Conservation (phyloP, 257 asterid genomes). For the Solanum boliviense region DNA sequence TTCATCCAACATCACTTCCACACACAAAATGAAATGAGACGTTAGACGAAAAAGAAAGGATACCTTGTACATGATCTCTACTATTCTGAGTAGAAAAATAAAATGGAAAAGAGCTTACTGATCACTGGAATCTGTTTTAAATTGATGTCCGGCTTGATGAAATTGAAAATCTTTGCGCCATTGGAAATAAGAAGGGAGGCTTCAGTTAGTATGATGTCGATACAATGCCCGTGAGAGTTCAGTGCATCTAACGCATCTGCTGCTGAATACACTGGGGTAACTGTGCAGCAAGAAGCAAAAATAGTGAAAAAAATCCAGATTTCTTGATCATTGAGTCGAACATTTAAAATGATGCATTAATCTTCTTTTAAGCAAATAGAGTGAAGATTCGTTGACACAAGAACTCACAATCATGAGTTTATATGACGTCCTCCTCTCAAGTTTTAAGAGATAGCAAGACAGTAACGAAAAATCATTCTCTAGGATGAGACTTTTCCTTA, state of each 20-base stretch:
- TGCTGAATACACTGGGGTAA: conserved; percentile 40
- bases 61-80: neutral
- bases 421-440: neutral
- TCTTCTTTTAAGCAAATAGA: neutral
- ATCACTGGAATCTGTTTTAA: conserved; percentile 45
- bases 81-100: neutral
- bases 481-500: neutral
- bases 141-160: conserved; percentile 34
- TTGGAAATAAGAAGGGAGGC: conserved; percentile 47
- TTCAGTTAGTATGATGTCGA: conserved; percentile 49
- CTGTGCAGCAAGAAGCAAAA: conserved; percentile 18
- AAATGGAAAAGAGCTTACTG: conserved; percentile 26
- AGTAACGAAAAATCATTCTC: neutral
- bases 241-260: conserved; percentile 29
- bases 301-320: neutral
- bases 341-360: neutral
- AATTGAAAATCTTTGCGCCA: conserved; percentile 31
- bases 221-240: conserved; percentile 30
- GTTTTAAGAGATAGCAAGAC: neutral
- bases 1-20: conserved; percentile 32
- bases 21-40: neutral
- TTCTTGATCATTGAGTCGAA: neutral
- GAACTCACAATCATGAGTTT: neutral
- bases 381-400: neutral
- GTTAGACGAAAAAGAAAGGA: neutral